phyloP scores from a whole-genome alignment of 129 eudicot genomes.

The Tagetes erecta region DNA sequence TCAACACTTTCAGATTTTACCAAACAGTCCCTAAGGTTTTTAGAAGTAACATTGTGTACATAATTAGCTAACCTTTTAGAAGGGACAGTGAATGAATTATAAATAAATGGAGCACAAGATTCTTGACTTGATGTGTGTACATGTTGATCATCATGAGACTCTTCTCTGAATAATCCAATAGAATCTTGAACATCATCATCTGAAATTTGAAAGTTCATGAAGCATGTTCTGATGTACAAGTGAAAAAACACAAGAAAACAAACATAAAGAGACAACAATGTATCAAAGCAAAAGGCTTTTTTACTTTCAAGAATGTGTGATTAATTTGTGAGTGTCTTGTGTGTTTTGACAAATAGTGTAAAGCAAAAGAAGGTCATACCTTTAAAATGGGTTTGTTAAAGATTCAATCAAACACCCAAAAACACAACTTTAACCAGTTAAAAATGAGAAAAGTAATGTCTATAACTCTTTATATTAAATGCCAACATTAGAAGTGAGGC shows the following conservation, averaged over 20 bases:
- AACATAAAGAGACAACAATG: slow-evolving; percentile 37
- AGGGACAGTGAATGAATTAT: slow-evolving; percentile 38
- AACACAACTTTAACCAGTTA: slow-evolving; percentile 19
- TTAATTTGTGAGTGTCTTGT: neutral
- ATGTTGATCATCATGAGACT: slow-evolving; percentile 42
- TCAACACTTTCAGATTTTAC: no score
- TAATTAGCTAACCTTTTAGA: slow-evolving; percentile 45
- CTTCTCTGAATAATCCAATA: slow-evolving; percentile 40
- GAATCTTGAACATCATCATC: slow-evolving; percentile 43
- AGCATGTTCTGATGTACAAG: slow-evolving; percentile 18
- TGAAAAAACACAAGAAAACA: slow-evolving; percentile 26
- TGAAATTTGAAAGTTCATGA: slow-evolving; percentile 27
- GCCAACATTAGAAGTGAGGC: slow-evolving; percentile 27
- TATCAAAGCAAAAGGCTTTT: slow-evolving; percentile 25
- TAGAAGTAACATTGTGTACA: neutral
- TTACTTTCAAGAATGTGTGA: slow-evolving; percentile 22
- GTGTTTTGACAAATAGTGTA: slow-evolving; percentile 25
- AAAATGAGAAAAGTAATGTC: slow-evolving; percentile 21
- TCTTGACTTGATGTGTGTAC: slow-evolving; percentile 35
- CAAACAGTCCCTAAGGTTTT: no score
- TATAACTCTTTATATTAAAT: slow-evolving; percentile 20
- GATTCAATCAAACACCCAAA: slow-evolving; percentile 20
- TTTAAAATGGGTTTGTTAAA: slow-evolving; percentile 8
- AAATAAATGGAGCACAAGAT: slow-evolving; percentile 38
- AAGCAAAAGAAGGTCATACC: slow-evolving; percentile 7